Evolutionary conservation across 1,284 basidiomycete genomes (phyloP).

Genomic region (Ceratobasidium sp.): DNA sequence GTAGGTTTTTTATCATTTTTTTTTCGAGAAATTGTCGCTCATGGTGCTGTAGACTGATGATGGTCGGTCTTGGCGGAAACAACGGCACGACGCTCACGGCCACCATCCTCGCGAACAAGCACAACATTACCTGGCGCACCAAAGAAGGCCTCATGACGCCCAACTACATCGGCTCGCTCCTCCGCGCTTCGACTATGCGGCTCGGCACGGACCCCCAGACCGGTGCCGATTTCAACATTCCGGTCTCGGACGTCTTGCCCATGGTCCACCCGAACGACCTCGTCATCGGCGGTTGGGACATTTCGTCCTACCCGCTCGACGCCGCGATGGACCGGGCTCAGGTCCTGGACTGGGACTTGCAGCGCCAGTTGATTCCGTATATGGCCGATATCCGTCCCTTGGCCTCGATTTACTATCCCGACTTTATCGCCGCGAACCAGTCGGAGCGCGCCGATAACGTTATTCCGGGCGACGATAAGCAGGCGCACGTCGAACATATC

Average conservation of each 20-base stretch:
- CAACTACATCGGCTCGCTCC: constrained; percentile 95
- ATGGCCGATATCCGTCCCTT: constrained; percentile 92
- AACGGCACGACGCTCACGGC: constrained; percentile 96
- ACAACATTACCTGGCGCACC: constrained; percentile 96
- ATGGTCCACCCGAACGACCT: constrained; percentile 99
- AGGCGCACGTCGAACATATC: constrained; percentile 91
- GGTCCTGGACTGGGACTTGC: constrained; percentile 96
- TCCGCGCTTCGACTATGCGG: constrained; percentile 94
- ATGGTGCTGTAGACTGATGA: constrained; percentile 91
- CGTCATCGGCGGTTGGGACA: constrained; percentile 98
- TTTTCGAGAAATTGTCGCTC: neutral
- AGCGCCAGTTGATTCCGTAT: constrained; percentile 91
- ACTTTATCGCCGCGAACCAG: constrained; percentile 98
- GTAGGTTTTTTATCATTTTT: constrained; percentile 67
- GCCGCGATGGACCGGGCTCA: constrained; percentile 93
- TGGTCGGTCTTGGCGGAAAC: constrained; percentile 97
- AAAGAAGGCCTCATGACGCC: constrained; percentile 93
- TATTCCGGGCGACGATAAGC: constrained; percentile 88
- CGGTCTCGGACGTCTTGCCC: constrained; percentile 92
- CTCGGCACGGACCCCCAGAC: constrained; percentile 87
- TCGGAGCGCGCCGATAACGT: constrained; percentile 95
- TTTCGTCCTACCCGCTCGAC: constrained; percentile 87
- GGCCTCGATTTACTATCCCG: constrained; percentile 95
- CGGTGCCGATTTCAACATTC: constrained; percentile 93
- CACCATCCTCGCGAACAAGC: constrained; percentile 95